Percentiles rank a stretch among this genome's conserved stretches.
These are phyloP conservation scores for Barnettozyma salicaria DNA, from an alignment of 805 yeast genomes.

Conservation along the genomic window DNA sequence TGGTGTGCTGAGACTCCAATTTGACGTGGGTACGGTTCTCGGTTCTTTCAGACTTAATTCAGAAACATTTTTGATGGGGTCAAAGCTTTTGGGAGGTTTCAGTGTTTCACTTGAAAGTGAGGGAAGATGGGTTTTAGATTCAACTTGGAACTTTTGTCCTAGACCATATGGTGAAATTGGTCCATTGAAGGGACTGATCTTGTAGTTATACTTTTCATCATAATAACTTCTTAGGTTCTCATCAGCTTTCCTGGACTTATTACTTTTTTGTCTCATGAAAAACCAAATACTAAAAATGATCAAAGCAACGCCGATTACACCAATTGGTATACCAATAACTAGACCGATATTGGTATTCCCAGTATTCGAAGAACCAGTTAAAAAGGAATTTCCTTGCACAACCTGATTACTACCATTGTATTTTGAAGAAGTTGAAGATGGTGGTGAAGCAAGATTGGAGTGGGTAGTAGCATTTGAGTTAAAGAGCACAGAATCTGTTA, in stretches of 20 bases:
- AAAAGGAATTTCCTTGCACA: background rate
- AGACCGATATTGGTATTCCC: conserved; percentile 16
- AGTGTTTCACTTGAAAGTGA: background rate
- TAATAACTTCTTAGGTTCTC: conserved; percentile 13
- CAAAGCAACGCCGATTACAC: conserved; percentile 16
- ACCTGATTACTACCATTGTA: background rate
- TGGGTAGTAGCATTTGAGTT: background rate
- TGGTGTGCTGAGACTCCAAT: conserved; percentile 24
- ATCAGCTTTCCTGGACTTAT: conserved; percentile 6
- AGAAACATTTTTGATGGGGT: conserved; percentile 8
- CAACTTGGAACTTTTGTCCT: background rate
- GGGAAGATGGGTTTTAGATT: too few relatives aligned
- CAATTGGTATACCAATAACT: conserved; percentile 25
- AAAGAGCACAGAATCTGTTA: background rate
- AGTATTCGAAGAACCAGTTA: background rate
- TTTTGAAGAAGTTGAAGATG: background rate
- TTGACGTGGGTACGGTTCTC: conserved; percentile 11
- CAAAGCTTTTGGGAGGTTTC: background rate
- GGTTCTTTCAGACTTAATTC: conserved; percentile 20
- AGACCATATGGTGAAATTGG: conserved; percentile 10
- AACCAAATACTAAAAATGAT: conserved; percentile 12
- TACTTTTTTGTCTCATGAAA: conserved; percentile 13
- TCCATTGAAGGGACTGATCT: conserved; percentile 9
- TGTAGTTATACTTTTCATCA: conserved; percentile 24
- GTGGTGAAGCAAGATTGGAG: background rate